A percentile compares a stretch with the other conserved stretches of the same genome.
phyloP scores from a whole-genome alignment of 225 moss, liverwort and hornwort species.

The Climacium dendroides region DNA sequence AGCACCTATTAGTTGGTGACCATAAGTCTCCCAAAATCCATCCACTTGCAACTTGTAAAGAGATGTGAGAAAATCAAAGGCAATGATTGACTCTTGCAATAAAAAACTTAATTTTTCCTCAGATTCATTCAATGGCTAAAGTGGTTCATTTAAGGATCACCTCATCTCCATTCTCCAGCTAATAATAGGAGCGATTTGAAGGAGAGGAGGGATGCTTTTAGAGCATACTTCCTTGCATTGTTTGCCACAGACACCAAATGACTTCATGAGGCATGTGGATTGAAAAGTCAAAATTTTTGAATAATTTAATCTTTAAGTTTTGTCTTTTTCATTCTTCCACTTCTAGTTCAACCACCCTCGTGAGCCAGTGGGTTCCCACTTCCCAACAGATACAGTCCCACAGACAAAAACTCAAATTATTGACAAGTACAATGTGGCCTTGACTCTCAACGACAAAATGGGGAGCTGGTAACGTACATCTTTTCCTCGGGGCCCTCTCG shows the following conservation, averaged over 20 bases:
- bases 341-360: neutral
- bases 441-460: neutral
- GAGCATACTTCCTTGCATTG: neutral
- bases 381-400: neutral
- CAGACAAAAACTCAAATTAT: neutral
- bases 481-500: neutral
- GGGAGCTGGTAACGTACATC: neutral
- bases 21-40: no score
- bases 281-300: neutral
- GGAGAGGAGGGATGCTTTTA: no score
- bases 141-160: no score
- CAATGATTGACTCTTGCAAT: no score
- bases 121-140: no score
- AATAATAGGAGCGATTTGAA: no score
- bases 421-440: neutral
- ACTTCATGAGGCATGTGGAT: neutral
- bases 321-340: neutral
- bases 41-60: no score
- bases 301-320: neutral
- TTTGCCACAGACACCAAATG: no score
- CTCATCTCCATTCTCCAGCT: no score
- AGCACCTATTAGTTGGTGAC: no score
- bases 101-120: no score
- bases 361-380: neutral
- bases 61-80: no score